A percentile compares a stretch with the other conserved stretches of the same genome.
phyloP scores from a whole-genome alignment of 2,329 filamentous ascomycete genomes.

The Fonsecaea monophora region DNA sequence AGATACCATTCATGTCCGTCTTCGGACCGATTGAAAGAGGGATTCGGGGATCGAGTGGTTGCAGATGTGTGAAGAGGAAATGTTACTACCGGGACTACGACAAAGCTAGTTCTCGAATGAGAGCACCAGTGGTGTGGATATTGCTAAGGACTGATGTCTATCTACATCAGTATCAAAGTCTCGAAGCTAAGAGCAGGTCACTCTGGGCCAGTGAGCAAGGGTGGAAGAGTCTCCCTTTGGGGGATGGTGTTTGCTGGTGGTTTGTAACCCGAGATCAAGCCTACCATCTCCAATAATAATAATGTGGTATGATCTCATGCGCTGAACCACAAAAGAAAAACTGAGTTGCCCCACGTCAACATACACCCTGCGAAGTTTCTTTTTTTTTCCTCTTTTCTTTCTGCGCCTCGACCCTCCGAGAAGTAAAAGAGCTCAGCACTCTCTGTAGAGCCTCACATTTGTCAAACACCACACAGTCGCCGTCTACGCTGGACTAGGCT shows the following conservation, averaged over 20 bases:
- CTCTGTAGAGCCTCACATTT: neutral
- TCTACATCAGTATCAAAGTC: neutral
- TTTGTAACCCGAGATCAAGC: constrained; percentile 6
- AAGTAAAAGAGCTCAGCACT: neutral
- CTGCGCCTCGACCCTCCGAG: neutral
- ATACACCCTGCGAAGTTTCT: constrained; percentile 38
- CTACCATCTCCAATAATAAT: no score
- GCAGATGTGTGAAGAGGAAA: neutral
- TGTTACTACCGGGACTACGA: neutral
- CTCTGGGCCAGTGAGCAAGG: neutral
- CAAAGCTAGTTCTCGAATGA: neutral
- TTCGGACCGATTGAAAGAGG: neutral
- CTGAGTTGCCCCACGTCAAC: constrained; percentile 9
- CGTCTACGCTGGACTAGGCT: neutral
- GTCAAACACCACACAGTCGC: neutral
- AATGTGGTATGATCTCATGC: neutral
- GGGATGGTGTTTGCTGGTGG: neutral
- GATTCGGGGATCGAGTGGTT: neutral
- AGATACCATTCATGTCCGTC: neutral
- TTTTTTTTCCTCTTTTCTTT: constrained; percentile 9
- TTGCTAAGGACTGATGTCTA: neutral
- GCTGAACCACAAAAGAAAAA: constrained; percentile 4
- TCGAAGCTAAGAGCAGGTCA: neutral
- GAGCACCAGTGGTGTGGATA: neutral
- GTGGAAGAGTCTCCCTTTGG: neutral